Percentiles rank a stretch among this genome's conserved stretches.
Conservation (phyloP, 371 early-diverging fungal genomes). For the Mycotypha africana region DNA sequence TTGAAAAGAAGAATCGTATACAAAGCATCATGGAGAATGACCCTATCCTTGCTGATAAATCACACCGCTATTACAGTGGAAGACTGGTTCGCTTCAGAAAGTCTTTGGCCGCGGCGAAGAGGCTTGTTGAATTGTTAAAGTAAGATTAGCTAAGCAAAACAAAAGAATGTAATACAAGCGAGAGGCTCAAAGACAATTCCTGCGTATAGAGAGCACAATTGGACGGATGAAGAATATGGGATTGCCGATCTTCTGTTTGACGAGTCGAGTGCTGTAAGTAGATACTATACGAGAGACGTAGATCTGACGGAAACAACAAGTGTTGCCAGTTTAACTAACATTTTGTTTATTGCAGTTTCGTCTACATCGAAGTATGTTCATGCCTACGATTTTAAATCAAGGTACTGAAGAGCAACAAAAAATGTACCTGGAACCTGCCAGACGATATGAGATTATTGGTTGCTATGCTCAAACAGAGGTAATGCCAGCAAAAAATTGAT, state of each 20-base stretch:
- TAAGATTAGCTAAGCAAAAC: too few relatives aligned
- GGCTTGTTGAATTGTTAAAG: conserved; percentile 44
- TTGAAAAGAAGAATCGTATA: conserved; percentile 35
- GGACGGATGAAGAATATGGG: conserved; percentile 46
- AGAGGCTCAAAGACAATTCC: background rate
- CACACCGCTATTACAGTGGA: conserved; percentile 49
- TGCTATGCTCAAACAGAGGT: conserved; percentile 76
- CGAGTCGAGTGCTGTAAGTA: conserved; percentile 50
- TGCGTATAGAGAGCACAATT: conserved; percentile 41
- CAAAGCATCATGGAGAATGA: conserved; percentile 47
- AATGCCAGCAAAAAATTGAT: too few relatives aligned
- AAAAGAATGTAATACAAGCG: too few relatives aligned
- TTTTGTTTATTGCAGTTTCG: conserved; percentile 28
- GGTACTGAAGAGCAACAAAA: conserved; percentile 64
- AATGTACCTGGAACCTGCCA: conserved; percentile 56
- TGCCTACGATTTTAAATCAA: conserved; percentile 64
- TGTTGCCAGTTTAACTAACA: background rate
- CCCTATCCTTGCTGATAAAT: conserved; percentile 49
- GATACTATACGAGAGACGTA: too few relatives aligned
- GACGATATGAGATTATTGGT: conserved; percentile 63
- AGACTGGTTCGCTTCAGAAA: conserved; percentile 46
- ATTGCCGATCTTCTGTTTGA: conserved; percentile 54
- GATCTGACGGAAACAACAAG: too few relatives aligned
- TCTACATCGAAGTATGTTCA: conserved; percentile 65
- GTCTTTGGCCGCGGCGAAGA: conserved; percentile 43